Evolutionary conservation across 2,329 filamentous ascomycete species (phyloP).

Genomic region (Magnaporthiopsis rhizophila): DNA sequence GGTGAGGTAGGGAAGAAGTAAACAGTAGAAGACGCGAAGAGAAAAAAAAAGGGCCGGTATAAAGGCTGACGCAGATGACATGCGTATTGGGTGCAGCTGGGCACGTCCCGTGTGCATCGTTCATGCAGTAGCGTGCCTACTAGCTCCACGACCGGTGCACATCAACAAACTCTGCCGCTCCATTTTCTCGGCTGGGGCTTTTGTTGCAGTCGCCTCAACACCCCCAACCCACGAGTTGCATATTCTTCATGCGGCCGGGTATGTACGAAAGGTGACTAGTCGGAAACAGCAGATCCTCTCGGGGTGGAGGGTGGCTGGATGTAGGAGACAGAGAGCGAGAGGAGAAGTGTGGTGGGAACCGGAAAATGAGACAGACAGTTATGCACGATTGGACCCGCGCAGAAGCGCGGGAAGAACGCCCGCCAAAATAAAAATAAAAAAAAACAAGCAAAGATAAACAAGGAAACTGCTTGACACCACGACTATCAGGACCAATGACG

Average conservation of each 20-base stretch:
- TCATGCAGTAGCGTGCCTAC: slow-evolving; percentile 5
- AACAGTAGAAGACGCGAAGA: neutral
- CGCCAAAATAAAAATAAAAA: neutral
- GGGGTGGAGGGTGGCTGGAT: neutral
- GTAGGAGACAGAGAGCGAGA: neutral
- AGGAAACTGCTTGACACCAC: neutral
- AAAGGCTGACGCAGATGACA: slow-evolving; percentile 8
- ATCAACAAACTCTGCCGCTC: neutral
- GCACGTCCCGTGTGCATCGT: slow-evolving; percentile 6
- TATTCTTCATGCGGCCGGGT: neutral
- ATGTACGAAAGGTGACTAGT: neutral
- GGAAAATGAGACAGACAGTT: neutral
- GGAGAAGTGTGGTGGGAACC: neutral
- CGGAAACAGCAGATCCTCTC: neutral
- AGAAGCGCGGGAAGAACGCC: neutral
- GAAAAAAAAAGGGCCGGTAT: neutral
- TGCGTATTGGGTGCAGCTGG: slow-evolving; percentile 6
- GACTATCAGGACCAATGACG: neutral
- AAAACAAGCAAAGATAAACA: neutral
- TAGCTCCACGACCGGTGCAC: neutral
- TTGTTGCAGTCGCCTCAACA: neutral
- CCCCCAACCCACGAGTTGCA: slow-evolving; percentile 7
- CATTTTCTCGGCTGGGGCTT: neutral
- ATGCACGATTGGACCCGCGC: neutral
- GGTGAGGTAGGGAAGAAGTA: neutral